Base-by-base conservation (phyloP, 73 alveolate genomes). In the Blepharisma japonicum region DNA sequence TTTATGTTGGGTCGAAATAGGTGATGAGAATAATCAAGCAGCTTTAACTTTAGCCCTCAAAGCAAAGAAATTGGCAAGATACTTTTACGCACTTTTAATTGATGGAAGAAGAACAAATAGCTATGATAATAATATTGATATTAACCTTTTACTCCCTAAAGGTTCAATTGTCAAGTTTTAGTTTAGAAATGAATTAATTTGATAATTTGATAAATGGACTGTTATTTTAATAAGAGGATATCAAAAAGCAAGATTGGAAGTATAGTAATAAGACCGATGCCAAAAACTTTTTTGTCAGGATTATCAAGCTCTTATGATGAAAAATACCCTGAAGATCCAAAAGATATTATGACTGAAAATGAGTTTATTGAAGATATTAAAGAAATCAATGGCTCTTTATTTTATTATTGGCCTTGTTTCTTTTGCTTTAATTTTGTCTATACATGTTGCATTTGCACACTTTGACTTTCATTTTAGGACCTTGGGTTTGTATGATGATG, bases 201-300 rank as follows among this genome's bases (percentile, higher is more conserved):
- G n/a, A n/a, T n/a, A n/a, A n/a, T n/a, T n/a, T n/a, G n/a, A 56
- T 7, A 11, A 68, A 68, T 68, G 79, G 79, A 68, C 20, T 68
- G 79, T 18, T 6, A 7, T 7, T 68, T 68, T 32, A 68, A 68
- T 32, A 68, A 68, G 25, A 6, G 6, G 20, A 68, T 68, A n/a
- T 76, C 79, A 7, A 27, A 68, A 68, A 27, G 71, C 23, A 27
- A 7, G 8, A 27, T 7, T 6, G 20, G 20, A 11, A 27, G 6
- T 8, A 76, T 68, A 20, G 25, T 68, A 6, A 27, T 68, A 7
- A 8, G 55, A 9, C 79, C 79, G 11, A 9, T 7, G 6, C 20
- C 79, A 6, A 68, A 68, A 45, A 68, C 79, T 45, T 68, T 68
- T 27, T 7, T 68, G 23, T 7, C 55, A 7, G 79, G 79, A 68